Evolutionary conservation across 768 basidiomycete genomes (phyloP).

Genomic region (Boletus tomentosulus): DNA sequence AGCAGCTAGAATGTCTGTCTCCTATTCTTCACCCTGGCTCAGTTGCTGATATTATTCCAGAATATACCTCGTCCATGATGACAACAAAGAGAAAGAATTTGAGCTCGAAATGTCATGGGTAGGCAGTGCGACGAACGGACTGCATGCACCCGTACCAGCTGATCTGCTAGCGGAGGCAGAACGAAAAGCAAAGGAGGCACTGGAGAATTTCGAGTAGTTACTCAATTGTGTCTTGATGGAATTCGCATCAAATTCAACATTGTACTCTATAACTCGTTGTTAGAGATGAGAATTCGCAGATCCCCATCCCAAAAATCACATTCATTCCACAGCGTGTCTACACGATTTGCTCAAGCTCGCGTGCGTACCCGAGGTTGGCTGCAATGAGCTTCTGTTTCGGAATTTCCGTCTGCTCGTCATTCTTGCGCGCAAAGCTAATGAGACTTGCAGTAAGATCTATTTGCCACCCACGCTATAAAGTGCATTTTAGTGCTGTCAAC

Average conservation of each 20-base stretch:
- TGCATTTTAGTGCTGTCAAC: not conserved
- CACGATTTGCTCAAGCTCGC: conserved; percentile 89
- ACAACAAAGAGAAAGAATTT: conserved; percentile 97
- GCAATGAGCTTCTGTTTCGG: conserved; percentile 81
- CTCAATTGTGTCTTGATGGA: conserved; percentile 19
- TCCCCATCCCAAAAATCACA: not conserved
- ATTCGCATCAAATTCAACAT: conserved; percentile 1
- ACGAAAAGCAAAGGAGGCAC: conserved; percentile 76
- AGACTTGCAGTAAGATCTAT: conserved; percentile 65
- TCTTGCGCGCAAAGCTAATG: conserved; percentile 77
- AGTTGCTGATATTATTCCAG: conserved; percentile 39
- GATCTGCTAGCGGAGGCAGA: conserved; percentile 86
- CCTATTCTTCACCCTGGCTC: not conserved
- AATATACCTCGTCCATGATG: conserved; percentile 96
- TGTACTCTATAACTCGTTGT: conserved; percentile 4
- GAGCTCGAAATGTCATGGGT: conserved; percentile 99
- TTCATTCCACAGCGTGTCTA: conserved; percentile 33
- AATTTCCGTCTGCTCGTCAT: conserved; percentile 80
- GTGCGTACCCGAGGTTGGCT: conserved; percentile 73
- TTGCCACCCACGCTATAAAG: conserved; percentile 73
- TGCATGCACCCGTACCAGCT: conserved; percentile 80
- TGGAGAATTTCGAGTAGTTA: conserved; percentile 61
- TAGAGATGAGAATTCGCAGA: not conserved
- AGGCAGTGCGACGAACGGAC: conserved; percentile 72
- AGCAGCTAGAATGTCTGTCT: conserved; percentile 88